Evolutionary conservation across 1,284 basidiomycete species (phyloP).

Genomic region (Anthracocystis walkeri): DNA sequence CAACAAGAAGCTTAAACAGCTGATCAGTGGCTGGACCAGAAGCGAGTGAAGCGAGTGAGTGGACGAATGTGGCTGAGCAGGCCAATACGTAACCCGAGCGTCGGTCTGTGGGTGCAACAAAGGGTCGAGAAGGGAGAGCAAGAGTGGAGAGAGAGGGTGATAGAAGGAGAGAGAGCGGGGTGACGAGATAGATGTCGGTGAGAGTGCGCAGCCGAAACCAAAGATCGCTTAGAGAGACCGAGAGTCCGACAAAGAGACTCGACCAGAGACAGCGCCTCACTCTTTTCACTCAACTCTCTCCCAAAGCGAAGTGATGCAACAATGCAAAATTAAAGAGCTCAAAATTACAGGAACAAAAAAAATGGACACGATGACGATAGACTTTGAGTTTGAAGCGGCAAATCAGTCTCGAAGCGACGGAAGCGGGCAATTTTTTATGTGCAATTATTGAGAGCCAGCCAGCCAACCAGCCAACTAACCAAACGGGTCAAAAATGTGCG

Average conservation of each 20-base stretch:
- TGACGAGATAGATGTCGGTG: background rate
- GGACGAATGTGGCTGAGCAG: conserved; percentile 1
- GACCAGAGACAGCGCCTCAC: background rate
- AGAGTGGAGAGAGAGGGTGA: background rate
- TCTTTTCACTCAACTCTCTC: background rate
- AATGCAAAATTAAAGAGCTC: background rate
- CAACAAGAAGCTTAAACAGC: background rate
- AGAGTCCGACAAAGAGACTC: background rate
- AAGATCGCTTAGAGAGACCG: background rate
- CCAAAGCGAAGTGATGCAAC: conserved; percentile 8
- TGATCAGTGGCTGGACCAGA: background rate
- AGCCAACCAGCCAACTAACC: too few relatives aligned
- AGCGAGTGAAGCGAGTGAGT: background rate
- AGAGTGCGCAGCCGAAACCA: background rate
- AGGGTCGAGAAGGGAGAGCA: background rate
- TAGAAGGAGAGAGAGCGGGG: background rate
- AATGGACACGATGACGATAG: too few relatives aligned
- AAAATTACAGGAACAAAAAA: too few relatives aligned
- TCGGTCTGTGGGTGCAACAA: background rate
- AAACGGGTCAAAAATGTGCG: too few relatives aligned
- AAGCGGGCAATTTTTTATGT: too few relatives aligned
- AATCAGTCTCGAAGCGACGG: too few relatives aligned
- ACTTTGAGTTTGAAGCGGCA: too few relatives aligned
- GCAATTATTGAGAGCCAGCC: too few relatives aligned
- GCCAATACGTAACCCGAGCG: background rate